Evolutionary conservation across 805 yeast genomes (phyloP).

Genomic region (Candida tibetensis): DNA sequence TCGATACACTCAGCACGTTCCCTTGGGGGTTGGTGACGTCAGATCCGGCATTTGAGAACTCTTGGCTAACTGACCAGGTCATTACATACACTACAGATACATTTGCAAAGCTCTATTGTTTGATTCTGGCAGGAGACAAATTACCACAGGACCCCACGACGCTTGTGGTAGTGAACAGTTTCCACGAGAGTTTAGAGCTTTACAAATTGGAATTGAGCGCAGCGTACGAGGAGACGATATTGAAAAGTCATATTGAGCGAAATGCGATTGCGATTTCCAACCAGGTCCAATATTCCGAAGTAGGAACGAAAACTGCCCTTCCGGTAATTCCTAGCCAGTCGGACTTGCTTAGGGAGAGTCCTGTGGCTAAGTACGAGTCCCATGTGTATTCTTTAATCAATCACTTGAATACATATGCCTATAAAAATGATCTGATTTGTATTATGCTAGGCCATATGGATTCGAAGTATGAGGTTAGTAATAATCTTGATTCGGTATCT

Average conservation of each 20-base stretch:
- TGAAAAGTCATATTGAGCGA: slow-evolving; percentile 30
- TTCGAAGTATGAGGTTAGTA: slow-evolving; percentile 17
- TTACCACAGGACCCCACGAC: slow-evolving; percentile 7
- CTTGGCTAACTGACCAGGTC: slow-evolving; percentile 19
- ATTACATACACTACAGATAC: slow-evolving; percentile 20
- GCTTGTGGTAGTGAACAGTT: slow-evolving; percentile 26
- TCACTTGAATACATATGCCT: slow-evolving; percentile 21
- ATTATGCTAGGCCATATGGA: slow-evolving; percentile 32
- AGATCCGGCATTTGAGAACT: slow-evolving; percentile 17
- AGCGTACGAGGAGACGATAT: slow-evolving; percentile 31
- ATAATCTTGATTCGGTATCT: no score
- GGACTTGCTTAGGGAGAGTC: slow-evolving; percentile 27
- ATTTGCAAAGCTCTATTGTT: slow-evolving; percentile 24
- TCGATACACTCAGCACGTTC: slow-evolving; percentile 31
- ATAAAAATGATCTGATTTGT: slow-evolving; percentile 23
- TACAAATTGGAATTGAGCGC: slow-evolving; percentile 33
- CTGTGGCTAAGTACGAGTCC: slow-evolving; percentile 26
- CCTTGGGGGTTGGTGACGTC: slow-evolving; percentile 23
- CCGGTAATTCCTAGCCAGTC: slow-evolving; percentile 30
- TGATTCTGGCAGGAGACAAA: slow-evolving; percentile 3
- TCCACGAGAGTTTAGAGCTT: slow-evolving; percentile 36
- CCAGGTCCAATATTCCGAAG: slow-evolving; percentile 16
- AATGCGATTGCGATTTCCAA: slow-evolving; percentile 20
- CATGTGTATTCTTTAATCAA: slow-evolving; percentile 29
- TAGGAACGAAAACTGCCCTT: slow-evolving; percentile 21